Evolutionary conservation across 2,329 filamentous ascomycete genomes (phyloP).

Genomic region (Akanthomyces muscarius): DNA sequence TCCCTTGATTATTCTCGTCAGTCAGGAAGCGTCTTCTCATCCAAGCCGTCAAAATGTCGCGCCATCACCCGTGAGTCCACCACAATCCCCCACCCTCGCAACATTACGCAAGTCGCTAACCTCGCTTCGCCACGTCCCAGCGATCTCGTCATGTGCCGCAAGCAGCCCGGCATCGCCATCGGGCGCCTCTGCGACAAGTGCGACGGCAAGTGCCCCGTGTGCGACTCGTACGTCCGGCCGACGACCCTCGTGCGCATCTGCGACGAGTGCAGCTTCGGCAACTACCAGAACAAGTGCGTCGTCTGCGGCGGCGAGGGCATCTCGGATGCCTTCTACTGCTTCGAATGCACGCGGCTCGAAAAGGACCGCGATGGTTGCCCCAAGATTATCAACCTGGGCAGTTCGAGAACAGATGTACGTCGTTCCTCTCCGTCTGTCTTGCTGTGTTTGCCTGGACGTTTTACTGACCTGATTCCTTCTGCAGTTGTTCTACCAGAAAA

Average conservation of each 20-base stretch:
- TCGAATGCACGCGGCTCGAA: slow-evolving; percentile 93
- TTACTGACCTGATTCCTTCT: slow-evolving; percentile 16
- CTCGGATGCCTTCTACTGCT: slow-evolving; percentile 98
- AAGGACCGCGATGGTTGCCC: slow-evolving; percentile 97
- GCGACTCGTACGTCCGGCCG: slow-evolving; percentile 96
- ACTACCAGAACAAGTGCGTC: slow-evolving; percentile 99
- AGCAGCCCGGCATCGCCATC: slow-evolving; percentile 95
- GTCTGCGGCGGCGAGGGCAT: slow-evolving; percentile 98
- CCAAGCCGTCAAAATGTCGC: slow-evolving; percentile 62
- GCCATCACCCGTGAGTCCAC: slow-evolving; percentile 77
- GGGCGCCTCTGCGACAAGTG: slow-evolving; percentile 99
- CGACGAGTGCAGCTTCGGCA: slow-evolving; percentile 98
- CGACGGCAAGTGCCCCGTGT: slow-evolving; percentile 98
- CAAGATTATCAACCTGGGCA: slow-evolving; percentile 98
- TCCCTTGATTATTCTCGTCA: neutral
- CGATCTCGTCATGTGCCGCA: slow-evolving; percentile 99
- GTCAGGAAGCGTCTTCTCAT: neutral
- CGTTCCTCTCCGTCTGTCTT: neutral
- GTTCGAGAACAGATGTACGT: slow-evolving; percentile 85
- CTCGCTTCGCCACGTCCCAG: slow-evolving; percentile 36
- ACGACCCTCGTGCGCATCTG: slow-evolving; percentile 97
- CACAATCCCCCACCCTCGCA: neutral
- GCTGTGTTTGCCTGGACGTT: neutral
- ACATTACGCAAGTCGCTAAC: neutral
- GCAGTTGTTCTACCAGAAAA: slow-evolving; percentile 63